Evolutionary conservation across 2,329 filamentous ascomycete genomes (phyloP).

Genomic region (Penicillium verrucosum): DNA sequence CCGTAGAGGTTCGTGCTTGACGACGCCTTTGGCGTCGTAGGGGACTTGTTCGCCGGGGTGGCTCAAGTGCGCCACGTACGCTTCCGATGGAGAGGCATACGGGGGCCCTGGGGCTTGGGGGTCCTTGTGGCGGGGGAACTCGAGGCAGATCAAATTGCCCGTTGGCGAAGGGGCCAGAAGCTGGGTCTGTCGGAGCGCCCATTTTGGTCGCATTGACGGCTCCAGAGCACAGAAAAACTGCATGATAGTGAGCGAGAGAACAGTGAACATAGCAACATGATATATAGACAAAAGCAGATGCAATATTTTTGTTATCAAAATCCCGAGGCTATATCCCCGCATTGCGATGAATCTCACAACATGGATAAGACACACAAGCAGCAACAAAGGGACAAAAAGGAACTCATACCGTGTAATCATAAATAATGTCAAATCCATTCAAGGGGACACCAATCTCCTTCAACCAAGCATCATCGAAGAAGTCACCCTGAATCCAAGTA

Average conservation of each 20-base stretch:
- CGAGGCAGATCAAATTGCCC: constrained; percentile 62
- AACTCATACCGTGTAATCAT: constrained; percentile 58
- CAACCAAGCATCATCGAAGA: constrained; percentile 46
- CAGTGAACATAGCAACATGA: background rate
- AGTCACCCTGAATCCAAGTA: constrained; percentile 45
- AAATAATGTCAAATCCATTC: constrained; percentile 51
- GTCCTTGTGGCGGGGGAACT: constrained; percentile 73
- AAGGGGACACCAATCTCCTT: constrained; percentile 30
- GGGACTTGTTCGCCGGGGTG: constrained; percentile 65
- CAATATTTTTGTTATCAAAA: background rate
- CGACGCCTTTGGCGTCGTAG: constrained; percentile 57
- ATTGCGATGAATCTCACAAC: background rate
- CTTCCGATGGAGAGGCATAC: constrained; percentile 64
- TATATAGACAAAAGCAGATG: background rate
- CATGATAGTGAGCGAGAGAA: constrained; percentile 11
- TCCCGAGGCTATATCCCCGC: background rate
- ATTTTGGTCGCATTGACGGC: constrained; percentile 53
- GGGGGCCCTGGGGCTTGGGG: constrained; percentile 67
- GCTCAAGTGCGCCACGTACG: constrained; percentile 69
- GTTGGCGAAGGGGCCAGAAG: constrained; percentile 48
- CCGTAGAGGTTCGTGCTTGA: constrained; percentile 48
- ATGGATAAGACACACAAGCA: background rate
- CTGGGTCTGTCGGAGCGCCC: constrained; percentile 55
- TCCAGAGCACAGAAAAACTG: constrained; percentile 62
- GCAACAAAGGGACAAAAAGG: background rate